Percentiles rank a stretch among this genome's conserved stretches.
These are phyloP conservation scores for Phaeotremella fagi DNA, from an alignment of 768 basidiomycete genomes.

Conservation along the genomic window DNA sequence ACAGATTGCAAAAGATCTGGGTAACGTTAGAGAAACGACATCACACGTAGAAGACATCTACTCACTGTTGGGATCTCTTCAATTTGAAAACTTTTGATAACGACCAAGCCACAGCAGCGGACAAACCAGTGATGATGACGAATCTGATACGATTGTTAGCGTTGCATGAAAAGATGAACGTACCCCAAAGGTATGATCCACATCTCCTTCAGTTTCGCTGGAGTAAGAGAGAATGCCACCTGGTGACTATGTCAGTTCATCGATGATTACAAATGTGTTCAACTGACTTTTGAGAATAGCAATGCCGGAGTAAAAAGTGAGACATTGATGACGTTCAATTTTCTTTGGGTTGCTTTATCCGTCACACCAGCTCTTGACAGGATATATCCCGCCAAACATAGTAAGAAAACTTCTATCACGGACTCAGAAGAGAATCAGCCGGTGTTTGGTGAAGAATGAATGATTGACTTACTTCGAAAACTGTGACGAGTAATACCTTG, in stretches of 20 bases:
- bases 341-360: constrained; percentile 73
- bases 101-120: constrained; percentile 62
- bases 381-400: constrained; percentile 70
- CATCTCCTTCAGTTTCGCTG: constrained; percentile 51
- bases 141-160: constrained; percentile 59
- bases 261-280: neutral
- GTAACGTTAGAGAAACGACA: neutral
- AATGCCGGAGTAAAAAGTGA: constrained; percentile 70
- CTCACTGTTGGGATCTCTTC: constrained; percentile 69
- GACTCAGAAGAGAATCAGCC: constrained; percentile 55
- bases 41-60: constrained; percentile 2
- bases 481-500: constrained; percentile 55
- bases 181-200: constrained; percentile 48
- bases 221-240: constrained; percentile 80
- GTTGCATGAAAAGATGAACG: constrained; percentile 5
- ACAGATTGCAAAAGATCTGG: constrained; percentile 48
- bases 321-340: constrained; percentile 57
- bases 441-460: too few relatives aligned
- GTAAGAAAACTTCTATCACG: constrained; percentile 78
- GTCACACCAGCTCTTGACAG: constrained; percentile 75
- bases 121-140: constrained; percentile 65
- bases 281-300: constrained; percentile 72
- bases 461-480: constrained; percentile 57
- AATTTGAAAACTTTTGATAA: constrained; percentile 64
- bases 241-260: neutral